These are phyloP conservation scores for Aphanomyces cochlioides DNA, from an alignment of 352 stramenopile genomes.

Conservation along the genomic window DNA sequence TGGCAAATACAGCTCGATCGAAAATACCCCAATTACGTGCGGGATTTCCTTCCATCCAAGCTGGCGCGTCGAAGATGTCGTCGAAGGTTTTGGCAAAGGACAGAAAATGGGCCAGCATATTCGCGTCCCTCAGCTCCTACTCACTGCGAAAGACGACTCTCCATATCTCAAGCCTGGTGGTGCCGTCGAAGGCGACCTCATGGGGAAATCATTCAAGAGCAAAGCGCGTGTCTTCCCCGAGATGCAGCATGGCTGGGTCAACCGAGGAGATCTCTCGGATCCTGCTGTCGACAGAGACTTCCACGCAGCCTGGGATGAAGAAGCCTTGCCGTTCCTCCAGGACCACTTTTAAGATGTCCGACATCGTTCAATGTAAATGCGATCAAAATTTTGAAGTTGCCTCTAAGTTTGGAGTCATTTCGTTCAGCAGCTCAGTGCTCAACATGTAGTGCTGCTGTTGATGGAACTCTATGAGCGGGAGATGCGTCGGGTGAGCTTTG, in stretches of 20 bases:
- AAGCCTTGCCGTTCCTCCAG: not conserved
- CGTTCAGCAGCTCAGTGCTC: too few species aligned
- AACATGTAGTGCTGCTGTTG: too few species aligned
- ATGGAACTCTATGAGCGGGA: too few species aligned
- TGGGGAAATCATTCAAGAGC: not conserved
- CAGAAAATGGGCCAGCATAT: slow-evolving; percentile 68
- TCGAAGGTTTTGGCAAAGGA: slow-evolving; percentile 62
- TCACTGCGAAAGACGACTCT: slow-evolving; percentile 63
- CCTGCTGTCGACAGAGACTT: not conserved
- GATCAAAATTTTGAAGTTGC: too few species aligned
- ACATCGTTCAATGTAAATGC: too few species aligned
- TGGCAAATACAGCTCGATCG: slow-evolving; percentile 39
- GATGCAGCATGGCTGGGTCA: not conserved
- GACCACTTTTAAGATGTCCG: not conserved
- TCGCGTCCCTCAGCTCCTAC: slow-evolving; percentile 69
- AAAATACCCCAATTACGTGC: not conserved
- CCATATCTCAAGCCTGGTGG: slow-evolving; percentile 60
- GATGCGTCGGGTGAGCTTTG: too few species aligned
- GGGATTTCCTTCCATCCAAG: slow-evolving; percentile 74
- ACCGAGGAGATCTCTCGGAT: not conserved
- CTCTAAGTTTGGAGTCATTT: too few species aligned
- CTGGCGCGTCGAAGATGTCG: slow-evolving; percentile 74
- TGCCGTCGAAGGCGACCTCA: slow-evolving; percentile 68
- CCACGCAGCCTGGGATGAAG: not conserved
- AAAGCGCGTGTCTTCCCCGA: not conserved